Base-by-base conservation (phyloP, 345 rosid species). In the Abelmoschus esculentus region DNA sequence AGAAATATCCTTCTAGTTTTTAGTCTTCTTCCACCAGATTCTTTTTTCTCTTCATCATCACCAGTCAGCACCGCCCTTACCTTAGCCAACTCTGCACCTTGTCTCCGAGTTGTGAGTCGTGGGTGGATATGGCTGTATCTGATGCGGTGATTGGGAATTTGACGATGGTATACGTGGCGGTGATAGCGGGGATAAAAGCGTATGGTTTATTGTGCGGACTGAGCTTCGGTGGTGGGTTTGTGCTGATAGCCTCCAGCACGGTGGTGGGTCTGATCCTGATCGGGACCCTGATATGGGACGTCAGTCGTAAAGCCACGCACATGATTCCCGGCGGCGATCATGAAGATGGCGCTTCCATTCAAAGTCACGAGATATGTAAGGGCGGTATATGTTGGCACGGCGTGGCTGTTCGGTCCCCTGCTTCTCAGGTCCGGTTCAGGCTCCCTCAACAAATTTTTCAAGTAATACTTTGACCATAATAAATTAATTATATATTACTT, bases 221-320 rank as follows among this genome's bases (percentile, higher is more conserved):
- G 79, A 85, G 80, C 78, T 88, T 83, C 83, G 78, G 90, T 61
- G 90, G 89, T 1, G 90, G 87, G 38, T 85, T 87, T 80, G 86
- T 91, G 67, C 81, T 93, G 72, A 73, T 89, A 15, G 70, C 78
- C 22, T 89, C 98, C 2, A 86, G 87, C 28, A 75, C 93, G 5
- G 77, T 84, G 32, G 90, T 93, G 14, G 91, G 87, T 29, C 71
- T 86, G 63, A 71, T 87, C 79, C 63, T 93, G 34, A 77, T 89
- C 56, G 95, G 77, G 47, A 80, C 96, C 74, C 90, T 93, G 74
- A 83, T 95, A 53, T 93, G 96, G 97, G 98, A 93, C 77, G 87
- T 90, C 9, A 86, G 93, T 38, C 89, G 90, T 0, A 86, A 89
- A 76, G 97, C 95, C 69, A 76, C 82, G 62, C 86, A 83, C 12